Conservation (phyloP, 2,329 filamentous ascomycete species). For the Arthrinium phaeospermum region DNA sequence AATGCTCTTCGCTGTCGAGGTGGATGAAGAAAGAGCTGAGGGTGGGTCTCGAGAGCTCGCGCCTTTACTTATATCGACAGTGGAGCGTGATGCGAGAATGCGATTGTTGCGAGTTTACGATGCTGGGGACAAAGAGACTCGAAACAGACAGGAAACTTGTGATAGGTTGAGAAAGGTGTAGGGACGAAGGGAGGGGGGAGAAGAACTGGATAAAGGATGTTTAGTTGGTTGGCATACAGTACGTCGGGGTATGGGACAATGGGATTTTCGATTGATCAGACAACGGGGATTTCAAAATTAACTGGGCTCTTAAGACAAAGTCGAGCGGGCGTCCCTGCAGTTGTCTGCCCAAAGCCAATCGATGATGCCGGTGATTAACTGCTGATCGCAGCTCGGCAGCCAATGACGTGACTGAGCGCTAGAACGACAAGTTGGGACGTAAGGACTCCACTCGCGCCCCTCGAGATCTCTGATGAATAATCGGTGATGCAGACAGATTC, state of each 20-base stretch:
- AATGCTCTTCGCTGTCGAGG: background rate
- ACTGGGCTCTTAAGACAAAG: constrained; percentile 8
- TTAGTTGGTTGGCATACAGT: background rate
- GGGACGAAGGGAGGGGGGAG: background rate
- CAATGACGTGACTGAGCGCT: constrained; percentile 4
- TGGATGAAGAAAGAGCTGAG: background rate
- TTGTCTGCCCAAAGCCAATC: constrained; percentile 1
- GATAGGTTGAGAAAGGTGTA: background rate
- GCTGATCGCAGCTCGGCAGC: constrained; percentile 8
- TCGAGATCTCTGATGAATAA: background rate
- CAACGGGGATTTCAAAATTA: constrained; percentile 6
- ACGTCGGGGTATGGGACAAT: background rate
- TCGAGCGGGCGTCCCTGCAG: constrained; percentile 6
- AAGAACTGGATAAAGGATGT: constrained; percentile 8
- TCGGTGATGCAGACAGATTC: background rate
- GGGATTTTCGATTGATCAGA: constrained; percentile 14
- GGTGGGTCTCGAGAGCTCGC: background rate
- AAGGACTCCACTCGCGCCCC: background rate
- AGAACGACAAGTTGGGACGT: background rate
- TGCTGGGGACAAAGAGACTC: constrained; percentile 1
- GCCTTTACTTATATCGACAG: constrained; percentile 4
- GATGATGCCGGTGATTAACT: constrained; percentile 13
- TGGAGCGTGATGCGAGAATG: background rate
- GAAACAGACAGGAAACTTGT: background rate
- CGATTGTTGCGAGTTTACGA: constrained; percentile 1